phyloP scores from a whole-genome alignment of 768 basidiomycete species.

The Phanerochaete sordida region DNA sequence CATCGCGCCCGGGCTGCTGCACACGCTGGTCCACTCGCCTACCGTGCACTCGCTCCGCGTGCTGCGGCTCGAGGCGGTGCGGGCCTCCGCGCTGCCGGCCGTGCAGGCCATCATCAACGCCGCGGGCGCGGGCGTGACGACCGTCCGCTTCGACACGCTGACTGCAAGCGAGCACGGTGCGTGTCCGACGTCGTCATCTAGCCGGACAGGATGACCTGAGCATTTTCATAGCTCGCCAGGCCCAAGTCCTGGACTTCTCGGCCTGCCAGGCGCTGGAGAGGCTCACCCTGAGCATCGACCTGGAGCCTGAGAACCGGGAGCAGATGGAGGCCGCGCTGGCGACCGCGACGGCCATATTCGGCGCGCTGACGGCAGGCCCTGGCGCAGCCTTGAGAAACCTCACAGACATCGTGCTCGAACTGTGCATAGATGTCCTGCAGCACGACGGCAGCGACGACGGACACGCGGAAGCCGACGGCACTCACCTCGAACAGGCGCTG shows the following conservation, averaged over 20 bases:
- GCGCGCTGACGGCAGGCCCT: neutral
- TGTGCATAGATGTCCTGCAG: neutral
- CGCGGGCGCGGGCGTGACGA: neutral
- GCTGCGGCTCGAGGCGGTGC: neutral
- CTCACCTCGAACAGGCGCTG: neutral
- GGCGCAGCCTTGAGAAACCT: neutral
- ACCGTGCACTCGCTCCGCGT: neutral
- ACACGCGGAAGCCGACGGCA: too few species aligned
- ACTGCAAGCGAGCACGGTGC: neutral
- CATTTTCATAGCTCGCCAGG: too few species aligned
- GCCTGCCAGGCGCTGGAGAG: neutral
- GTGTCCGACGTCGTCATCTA: too few species aligned
- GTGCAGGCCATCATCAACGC: neutral
- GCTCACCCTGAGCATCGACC: neutral
- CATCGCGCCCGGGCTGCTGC: too few species aligned
- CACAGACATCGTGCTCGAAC: neutral
- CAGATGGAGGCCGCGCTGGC: neutral
- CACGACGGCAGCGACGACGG: too few species aligned
- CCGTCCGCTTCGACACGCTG: neutral
- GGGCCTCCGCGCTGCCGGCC: neutral
- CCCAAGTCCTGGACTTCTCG: neutral
- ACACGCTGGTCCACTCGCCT: too few species aligned
- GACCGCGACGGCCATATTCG: neutral
- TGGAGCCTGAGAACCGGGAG: neutral
- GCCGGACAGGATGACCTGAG: too few species aligned